A percentile compares a stretch with the other conserved stretches of the same genome.
Conservation (phyloP, 2,329 filamentous ascomycete species). For the Mollisia scopiformis region DNA sequence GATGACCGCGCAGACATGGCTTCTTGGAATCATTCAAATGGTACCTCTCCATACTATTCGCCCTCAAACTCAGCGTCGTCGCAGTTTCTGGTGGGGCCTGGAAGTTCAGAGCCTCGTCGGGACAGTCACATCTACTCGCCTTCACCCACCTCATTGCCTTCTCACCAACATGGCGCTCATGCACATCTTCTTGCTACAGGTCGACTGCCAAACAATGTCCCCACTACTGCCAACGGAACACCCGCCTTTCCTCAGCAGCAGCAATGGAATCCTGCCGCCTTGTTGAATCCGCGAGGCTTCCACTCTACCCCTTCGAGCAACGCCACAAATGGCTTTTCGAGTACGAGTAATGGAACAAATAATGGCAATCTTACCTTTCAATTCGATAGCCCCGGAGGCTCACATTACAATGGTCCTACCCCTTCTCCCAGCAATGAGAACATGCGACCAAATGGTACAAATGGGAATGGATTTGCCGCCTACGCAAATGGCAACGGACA, state of each 20-base stretch:
- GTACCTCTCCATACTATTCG: slow-evolving; percentile 29
- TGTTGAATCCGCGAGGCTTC: slow-evolving; percentile 46
- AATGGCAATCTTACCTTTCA: slow-evolving; percentile 29
- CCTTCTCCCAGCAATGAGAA: slow-evolving; percentile 1
- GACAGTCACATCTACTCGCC: neutral
- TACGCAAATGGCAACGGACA: slow-evolving; percentile 28
- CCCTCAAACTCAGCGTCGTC: slow-evolving; percentile 8
- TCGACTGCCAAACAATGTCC: slow-evolving; percentile 31
- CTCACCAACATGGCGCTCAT: slow-evolving; percentile 30
- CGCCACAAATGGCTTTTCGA: slow-evolving; percentile 16
- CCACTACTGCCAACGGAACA: slow-evolving; percentile 24
- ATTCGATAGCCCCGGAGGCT: slow-evolving; percentile 35
- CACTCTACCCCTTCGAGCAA: slow-evolving; percentile 14
- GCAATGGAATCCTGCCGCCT: slow-evolving; percentile 44
- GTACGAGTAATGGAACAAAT: slow-evolving; percentile 12
- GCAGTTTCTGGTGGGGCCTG: slow-evolving; percentile 8
- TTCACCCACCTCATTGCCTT: neutral
- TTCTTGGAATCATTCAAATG: slow-evolving; percentile 39
- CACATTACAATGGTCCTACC: slow-evolving; percentile 11
- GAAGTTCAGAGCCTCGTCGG: slow-evolving; percentile 24
- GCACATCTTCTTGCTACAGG: slow-evolving; percentile 27
- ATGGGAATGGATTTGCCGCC: slow-evolving; percentile 25
- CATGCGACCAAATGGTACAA: neutral
- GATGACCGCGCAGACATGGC: slow-evolving; percentile 36
- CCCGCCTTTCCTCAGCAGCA: slow-evolving; percentile 18